Evolutionary conservation across 768 basidiomycete species (phyloP).

Genomic region (Hygrophorus pudorinus): DNA sequence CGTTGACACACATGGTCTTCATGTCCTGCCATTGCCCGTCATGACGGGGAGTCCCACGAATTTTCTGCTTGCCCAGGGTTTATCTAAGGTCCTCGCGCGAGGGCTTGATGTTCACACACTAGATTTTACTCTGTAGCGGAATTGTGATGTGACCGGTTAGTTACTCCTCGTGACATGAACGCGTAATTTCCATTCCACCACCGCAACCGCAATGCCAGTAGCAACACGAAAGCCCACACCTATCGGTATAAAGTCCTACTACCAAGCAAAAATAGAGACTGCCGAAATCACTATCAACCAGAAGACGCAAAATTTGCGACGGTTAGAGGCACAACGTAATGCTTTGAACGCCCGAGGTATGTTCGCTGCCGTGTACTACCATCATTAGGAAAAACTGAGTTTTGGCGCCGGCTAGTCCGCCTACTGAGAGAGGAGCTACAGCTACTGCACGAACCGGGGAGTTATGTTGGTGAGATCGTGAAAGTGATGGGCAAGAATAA

Average conservation of each 20-base stretch:
- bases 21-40: background rate
- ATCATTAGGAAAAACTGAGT: background rate
- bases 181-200: no score
- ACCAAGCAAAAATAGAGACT: slow-evolving; percentile 91
- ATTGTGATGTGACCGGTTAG: no score
- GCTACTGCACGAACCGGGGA: slow-evolving; percentile 88
- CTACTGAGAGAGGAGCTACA: slow-evolving; percentile 88
- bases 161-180: no score
- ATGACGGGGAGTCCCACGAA: no score
- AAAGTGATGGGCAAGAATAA: slow-evolving; percentile 99
- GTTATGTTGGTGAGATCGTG: slow-evolving; percentile 95
- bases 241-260: slow-evolving; percentile 80
- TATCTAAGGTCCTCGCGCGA: no score
- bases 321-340: slow-evolving; percentile 95
- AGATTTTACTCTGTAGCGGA: background rate
- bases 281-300: slow-evolving; percentile 91
- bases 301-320: slow-evolving; percentile 92
- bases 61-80: no score
- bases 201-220: no score
- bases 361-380: slow-evolving; percentile 11
- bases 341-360: slow-evolving; percentile 90
- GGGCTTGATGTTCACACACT: no score
- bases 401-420: slow-evolving; percentile 44
- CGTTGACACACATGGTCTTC: no score
- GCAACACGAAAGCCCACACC: slow-evolving; percentile 23